phyloP scores from a whole-genome alignment of 306 rosid species.

The Medicago ruthenica region DNA sequence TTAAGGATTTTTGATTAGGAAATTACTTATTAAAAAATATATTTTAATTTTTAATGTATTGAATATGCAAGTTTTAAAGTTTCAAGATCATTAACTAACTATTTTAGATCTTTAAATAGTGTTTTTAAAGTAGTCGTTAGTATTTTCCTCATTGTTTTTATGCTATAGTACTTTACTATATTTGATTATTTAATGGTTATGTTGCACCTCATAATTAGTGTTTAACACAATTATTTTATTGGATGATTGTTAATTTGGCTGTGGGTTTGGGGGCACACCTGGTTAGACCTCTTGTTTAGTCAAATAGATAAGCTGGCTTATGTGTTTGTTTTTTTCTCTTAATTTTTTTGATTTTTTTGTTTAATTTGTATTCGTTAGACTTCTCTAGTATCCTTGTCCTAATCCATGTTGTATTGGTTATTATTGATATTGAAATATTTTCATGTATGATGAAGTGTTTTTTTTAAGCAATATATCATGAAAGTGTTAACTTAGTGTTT shows the following conservation, averaged over 20 bases:
- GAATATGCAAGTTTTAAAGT: too few relatives aligned
- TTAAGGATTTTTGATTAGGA: too few relatives aligned
- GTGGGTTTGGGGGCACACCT: slow-evolving; percentile 42
- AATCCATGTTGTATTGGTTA: not conserved
- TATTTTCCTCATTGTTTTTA: slow-evolving; percentile 35
- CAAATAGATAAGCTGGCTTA: not conserved
- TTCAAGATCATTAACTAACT: too few relatives aligned
- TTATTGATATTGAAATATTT: too few relatives aligned
- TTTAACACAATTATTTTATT: slow-evolving; percentile 24
- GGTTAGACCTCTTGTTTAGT: slow-evolving; percentile 2
- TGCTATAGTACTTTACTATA: not conserved
- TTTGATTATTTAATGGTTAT: slow-evolving; percentile 29
- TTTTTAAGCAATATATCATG: too few relatives aligned
- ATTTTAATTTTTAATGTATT: too few relatives aligned
- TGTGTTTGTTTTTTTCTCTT: not conserved
- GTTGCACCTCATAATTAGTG: slow-evolving; percentile 44
- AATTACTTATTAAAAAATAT: too few relatives aligned
- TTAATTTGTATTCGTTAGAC: not conserved
- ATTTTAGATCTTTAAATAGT: too few relatives aligned
- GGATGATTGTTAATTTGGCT: slow-evolving; percentile 1
- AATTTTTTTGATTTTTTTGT: not conserved
- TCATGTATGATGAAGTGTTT: too few relatives aligned
- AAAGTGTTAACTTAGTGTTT: too few relatives aligned
- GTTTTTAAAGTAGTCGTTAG: too few relatives aligned
- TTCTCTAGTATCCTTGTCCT: slow-evolving; percentile 20